Evolutionary conservation across 2,329 filamentous ascomycete species (phyloP).

Genomic region (Penicillium janthinellum): DNA sequence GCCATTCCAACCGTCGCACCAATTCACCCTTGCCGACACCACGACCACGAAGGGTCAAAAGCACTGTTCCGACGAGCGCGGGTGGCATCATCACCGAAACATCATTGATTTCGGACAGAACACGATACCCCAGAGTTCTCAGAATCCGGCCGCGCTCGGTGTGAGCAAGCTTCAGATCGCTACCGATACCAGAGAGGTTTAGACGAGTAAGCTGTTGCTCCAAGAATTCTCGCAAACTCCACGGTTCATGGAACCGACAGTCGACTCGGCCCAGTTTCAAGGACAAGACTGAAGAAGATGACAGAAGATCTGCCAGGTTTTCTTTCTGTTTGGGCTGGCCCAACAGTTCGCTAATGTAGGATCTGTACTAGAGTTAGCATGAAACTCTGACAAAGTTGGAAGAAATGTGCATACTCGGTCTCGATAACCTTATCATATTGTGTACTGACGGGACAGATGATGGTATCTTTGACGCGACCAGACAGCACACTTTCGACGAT

Average conservation of each 20-base stretch:
- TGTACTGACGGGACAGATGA: slow-evolving; percentile 93
- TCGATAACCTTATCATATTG: slow-evolving; percentile 99
- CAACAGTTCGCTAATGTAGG: slow-evolving; percentile 90
- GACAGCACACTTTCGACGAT: slow-evolving; percentile 87
- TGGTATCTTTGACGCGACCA: slow-evolving; percentile 82
- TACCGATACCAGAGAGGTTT: slow-evolving; percentile 37
- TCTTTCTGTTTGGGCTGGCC: slow-evolving; percentile 96
- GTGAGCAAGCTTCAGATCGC: slow-evolving; percentile 47
- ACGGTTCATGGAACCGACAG: slow-evolving; percentile 93
- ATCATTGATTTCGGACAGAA: slow-evolving; percentile 90
- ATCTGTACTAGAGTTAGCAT: slow-evolving; percentile 47
- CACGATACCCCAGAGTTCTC: slow-evolving; percentile 85
- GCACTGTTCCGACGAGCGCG: slow-evolving; percentile 88
- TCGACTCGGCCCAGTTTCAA: slow-evolving; percentile 89
- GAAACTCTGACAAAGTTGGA: background rate
- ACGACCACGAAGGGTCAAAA: slow-evolving; percentile 85
- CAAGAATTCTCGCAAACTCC: slow-evolving; percentile 84
- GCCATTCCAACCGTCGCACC: slow-evolving; percentile 85
- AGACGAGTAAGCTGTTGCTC: slow-evolving; percentile 69
- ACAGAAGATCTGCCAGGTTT: slow-evolving; percentile 86
- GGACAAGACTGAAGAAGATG: slow-evolving; percentile 82
- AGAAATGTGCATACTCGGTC: slow-evolving; percentile 62
- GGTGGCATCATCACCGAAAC: slow-evolving; percentile 99
- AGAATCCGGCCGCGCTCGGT: slow-evolving; percentile 71
- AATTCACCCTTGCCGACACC: slow-evolving; percentile 88